Conservation (phyloP, 2,329 filamentous ascomycete genomes). For the Monosporascus sp. region DNA sequence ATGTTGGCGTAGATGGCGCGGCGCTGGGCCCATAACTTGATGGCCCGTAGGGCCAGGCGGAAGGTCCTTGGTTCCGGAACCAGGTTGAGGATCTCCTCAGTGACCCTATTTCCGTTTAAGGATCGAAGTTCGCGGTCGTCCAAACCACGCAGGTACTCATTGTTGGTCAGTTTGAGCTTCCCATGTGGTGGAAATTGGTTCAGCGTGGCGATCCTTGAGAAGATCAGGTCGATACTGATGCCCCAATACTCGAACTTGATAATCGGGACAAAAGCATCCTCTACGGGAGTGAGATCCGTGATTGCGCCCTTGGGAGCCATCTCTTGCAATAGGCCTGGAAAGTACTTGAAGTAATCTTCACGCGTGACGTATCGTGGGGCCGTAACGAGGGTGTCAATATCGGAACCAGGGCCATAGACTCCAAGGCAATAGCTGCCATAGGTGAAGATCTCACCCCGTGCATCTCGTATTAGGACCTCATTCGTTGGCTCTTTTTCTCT, state of each 20-base stretch:
- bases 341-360: constrained; percentile 87
- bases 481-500: constrained; percentile 66
- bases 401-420: constrained; percentile 89
- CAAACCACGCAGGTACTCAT: constrained; percentile 75
- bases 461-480: constrained; percentile 71
- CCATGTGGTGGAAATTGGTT: constrained; percentile 63
- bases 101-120: constrained; percentile 90
- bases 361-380: constrained; percentile 84
- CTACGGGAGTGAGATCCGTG: constrained; percentile 77
- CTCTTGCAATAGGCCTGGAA: constrained; percentile 71
- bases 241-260: constrained; percentile 91
- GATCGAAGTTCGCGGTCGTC: constrained; percentile 84
- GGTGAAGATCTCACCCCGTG: constrained; percentile 89
- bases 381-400: constrained; percentile 95
- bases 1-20: constrained; percentile 94
- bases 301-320: constrained; percentile 76
- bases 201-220: constrained; percentile 66
- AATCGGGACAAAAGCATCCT: constrained; percentile 90
- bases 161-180: constrained; percentile 73
- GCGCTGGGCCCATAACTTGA: constrained; percentile 94
- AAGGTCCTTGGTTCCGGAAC: constrained; percentile 90
- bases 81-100: constrained; percentile 81
- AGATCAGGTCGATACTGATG: constrained; percentile 94
- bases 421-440: constrained; percentile 94
- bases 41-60: constrained; percentile 78